Conservation (phyloP, 2,329 filamentous ascomycete genomes). For the Pyrenochaeta sp. region DNA sequence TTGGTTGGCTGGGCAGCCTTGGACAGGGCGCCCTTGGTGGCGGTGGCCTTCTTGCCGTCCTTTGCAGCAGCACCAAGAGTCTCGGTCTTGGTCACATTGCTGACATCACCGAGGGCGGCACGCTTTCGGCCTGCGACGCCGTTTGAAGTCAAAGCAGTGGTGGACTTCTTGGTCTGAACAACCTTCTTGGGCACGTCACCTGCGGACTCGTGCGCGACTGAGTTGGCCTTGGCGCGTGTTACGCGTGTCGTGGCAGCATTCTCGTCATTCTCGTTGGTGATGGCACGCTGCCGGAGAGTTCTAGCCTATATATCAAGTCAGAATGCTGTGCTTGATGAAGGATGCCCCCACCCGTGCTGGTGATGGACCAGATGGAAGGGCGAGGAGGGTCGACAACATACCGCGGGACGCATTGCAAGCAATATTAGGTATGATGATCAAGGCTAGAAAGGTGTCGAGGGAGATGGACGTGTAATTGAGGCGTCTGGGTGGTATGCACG, state of each 20-base stretch:
- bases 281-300: conserved; percentile 74
- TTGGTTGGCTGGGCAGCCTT: conserved; percentile 82
- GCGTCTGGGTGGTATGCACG: conserved; percentile 34
- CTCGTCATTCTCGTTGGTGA: conserved; percentile 94
- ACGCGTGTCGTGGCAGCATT: conserved; percentile 80
- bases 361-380: conserved; percentile 12
- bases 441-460: conserved; percentile 37
- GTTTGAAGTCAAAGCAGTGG: conserved; percentile 42
- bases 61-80: conserved; percentile 47
- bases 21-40: conserved; percentile 72
- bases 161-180: conserved; percentile 54
- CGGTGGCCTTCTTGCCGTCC: conserved; percentile 73
- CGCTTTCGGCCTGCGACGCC: conserved; percentile 70
- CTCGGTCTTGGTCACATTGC: conserved; percentile 87
- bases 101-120: conserved; percentile 88
- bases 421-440: conserved; percentile 47
- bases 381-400: conserved; percentile 51
- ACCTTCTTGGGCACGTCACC: conserved; percentile 66
- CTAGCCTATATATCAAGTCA: conserved; percentile 67
- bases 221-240: conserved; percentile 88
- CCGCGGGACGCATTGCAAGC: conserved; percentile 62
- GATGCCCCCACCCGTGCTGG: conserved; percentile 14
- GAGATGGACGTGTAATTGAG: conserved; percentile 32
- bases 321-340: conserved; percentile 23
- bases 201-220: conserved; percentile 56